Conservation (phyloP, 352 stramenopile genomes). For the Globisporangium uncinulatum region DNA sequence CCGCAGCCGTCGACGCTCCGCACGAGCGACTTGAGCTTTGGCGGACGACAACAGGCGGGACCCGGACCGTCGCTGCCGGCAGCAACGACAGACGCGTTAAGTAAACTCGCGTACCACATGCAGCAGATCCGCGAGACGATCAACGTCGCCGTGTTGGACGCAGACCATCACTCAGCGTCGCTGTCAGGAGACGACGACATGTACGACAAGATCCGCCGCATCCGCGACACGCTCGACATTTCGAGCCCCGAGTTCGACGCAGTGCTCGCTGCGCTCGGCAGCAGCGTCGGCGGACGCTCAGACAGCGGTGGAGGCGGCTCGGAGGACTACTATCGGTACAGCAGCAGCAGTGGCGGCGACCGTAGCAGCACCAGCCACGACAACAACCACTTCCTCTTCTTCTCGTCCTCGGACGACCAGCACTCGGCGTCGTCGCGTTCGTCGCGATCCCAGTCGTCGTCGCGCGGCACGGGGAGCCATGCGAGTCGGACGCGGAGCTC, state of each 20-base stretch:
- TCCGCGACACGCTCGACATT: conserved; percentile 41
- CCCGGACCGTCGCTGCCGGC: conserved; percentile 10
- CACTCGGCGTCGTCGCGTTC: conserved; percentile 8
- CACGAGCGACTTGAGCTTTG: conserved; percentile 15
- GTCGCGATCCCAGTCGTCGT: conserved; percentile 12
- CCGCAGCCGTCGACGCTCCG: conserved; percentile 18
- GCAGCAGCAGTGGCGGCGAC: conserved; percentile 2
- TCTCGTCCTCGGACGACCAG: not conserved
- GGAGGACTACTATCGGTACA: conserved; percentile 8
- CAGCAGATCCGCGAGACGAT: conserved; percentile 66
- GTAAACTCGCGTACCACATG: conserved; percentile 56
- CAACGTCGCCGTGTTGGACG: conserved; percentile 55
- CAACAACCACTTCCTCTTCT: conserved; percentile 5
- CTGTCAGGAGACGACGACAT: conserved; percentile 31
- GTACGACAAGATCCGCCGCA: conserved; percentile 45
- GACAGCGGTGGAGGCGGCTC: conserved; percentile 4
- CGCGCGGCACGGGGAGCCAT: conserved; percentile 4
- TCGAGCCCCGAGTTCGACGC: conserved; percentile 41
- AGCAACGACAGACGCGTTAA: conserved; percentile 39
- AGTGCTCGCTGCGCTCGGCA: conserved; percentile 28
- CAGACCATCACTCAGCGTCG: conserved; percentile 26
- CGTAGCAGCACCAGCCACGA: not conserved
- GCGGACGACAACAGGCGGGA: not conserved
- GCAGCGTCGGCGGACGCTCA: not conserved
- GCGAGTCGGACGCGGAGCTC: not conserved